Evolutionary conservation across 371 early-diverging fungal species (phyloP).

Genomic region (Apophysomyces ossiformis): DNA sequence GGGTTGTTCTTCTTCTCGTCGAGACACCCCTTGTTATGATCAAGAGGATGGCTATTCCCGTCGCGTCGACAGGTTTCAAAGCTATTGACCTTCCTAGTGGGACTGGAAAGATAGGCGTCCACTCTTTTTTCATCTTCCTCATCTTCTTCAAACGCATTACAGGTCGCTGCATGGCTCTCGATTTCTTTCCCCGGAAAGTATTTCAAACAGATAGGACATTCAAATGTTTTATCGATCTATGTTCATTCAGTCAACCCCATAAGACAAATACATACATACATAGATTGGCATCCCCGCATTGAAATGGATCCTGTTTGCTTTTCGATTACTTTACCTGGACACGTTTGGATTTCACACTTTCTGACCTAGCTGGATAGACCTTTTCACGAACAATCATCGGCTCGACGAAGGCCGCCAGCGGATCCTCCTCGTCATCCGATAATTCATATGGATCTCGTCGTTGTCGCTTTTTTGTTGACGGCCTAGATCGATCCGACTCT

Average conservation of each 20-base stretch:
- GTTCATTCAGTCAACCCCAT: too few relatives aligned
- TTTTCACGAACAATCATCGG: slow-evolving; percentile 5
- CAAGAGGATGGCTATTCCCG: too few relatives aligned
- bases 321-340: background rate
- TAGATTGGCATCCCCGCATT: too few relatives aligned
- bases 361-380: background rate
- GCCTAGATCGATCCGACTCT: background rate
- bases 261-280: too few relatives aligned
- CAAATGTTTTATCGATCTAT: background rate
- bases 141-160: background rate
- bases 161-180: background rate
- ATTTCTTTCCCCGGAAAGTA: background rate
- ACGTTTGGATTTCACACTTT: background rate
- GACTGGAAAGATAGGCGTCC: background rate
- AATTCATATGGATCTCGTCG: background rate
- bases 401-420: slow-evolving; percentile 1
- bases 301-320: too few relatives aligned
- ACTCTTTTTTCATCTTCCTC: background rate
- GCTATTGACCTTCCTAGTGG: background rate
- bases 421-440: background rate
- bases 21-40: too few relatives aligned
- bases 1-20: background rate
- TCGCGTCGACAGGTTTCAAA: background rate
- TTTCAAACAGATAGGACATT: background rate
- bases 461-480: background rate